These are phyloP conservation scores for Neoascochyta sp. DNA, from an alignment of 2,329 filamentous ascomycete species.

Conservation along the genomic window DNA sequence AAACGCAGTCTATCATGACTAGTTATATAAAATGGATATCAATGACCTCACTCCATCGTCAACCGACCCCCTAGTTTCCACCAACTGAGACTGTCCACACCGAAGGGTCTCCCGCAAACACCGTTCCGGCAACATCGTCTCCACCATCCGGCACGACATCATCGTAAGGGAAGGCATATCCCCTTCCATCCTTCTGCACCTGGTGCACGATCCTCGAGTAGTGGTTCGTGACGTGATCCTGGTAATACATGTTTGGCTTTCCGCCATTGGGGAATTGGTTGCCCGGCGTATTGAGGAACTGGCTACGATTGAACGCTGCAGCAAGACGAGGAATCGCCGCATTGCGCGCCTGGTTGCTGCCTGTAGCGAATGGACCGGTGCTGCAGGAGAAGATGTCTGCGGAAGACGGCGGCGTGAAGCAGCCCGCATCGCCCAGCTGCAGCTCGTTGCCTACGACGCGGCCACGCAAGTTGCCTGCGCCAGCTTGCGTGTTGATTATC, in stretches of 20 bases:
- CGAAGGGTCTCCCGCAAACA: conserved; percentile 47
- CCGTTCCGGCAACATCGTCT: conserved; percentile 53
- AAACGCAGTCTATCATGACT: too few species aligned
- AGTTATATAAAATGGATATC: too few species aligned
- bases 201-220: conserved; percentile 60
- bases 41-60: too few species aligned
- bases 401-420: conserved; percentile 55
- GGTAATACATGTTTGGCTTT: conserved; percentile 32
- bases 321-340: conserved; percentile 70
- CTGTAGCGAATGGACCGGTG: conserved; percentile 56
- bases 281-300: conserved; percentile 50
- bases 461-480: conserved; percentile 52
- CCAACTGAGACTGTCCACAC: conserved; percentile 50
- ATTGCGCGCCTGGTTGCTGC: conserved; percentile 42
- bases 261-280: conserved; percentile 40
- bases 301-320: conserved; percentile 72
- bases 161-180: conserved; percentile 67
- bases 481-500: conserved; percentile 63
- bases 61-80: conserved; percentile 30
- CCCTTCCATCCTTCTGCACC: conserved; percentile 56
- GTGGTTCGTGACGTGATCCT: conserved; percentile 48
- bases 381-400: conserved; percentile 65
- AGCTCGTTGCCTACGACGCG: conserved; percentile 44
- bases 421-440: conserved; percentile 41
- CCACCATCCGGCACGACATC: conserved; percentile 60